Conservation (phyloP, 2,329 filamentous ascomycete genomes). For the Aspergillus fructus region DNA sequence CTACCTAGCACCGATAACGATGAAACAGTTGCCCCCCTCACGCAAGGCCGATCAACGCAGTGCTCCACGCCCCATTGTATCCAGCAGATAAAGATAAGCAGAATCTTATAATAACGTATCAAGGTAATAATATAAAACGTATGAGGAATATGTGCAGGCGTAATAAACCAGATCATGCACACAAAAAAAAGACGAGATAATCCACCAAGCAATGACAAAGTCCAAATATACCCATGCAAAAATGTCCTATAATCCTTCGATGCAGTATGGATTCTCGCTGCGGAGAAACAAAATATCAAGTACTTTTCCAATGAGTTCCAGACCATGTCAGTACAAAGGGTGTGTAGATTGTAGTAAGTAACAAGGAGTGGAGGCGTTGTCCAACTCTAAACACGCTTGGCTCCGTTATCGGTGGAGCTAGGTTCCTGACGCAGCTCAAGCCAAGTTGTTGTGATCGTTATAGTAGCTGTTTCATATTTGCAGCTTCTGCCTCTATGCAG, state of each 20-base stretch:
- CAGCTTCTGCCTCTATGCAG: background rate
- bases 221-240: no score
- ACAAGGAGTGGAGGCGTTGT: background rate
- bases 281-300: background rate
- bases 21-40: background rate
- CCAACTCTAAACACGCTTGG: background rate
- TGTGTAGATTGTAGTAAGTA: background rate
- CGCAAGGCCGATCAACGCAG: background rate
- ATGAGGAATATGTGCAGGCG: slow-evolving; percentile 1
- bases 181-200: background rate
- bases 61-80: background rate
- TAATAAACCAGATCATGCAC: background rate
- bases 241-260: background rate
- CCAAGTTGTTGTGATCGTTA: background rate
- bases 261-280: background rate
- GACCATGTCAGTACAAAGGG: background rate
- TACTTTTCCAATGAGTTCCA: background rate
- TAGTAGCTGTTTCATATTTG: background rate
- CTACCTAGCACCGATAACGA: background rate
- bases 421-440: background rate
- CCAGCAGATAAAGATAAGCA: background rate
- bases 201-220: slow-evolving; percentile 7
- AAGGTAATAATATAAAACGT: background rate
- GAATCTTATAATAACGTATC: background rate
- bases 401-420: background rate